A percentile compares a stretch with the other conserved stretches of the same genome.
Conservation (phyloP, 768 basidiomycete species). For the Lactarius psammicola region DNA sequence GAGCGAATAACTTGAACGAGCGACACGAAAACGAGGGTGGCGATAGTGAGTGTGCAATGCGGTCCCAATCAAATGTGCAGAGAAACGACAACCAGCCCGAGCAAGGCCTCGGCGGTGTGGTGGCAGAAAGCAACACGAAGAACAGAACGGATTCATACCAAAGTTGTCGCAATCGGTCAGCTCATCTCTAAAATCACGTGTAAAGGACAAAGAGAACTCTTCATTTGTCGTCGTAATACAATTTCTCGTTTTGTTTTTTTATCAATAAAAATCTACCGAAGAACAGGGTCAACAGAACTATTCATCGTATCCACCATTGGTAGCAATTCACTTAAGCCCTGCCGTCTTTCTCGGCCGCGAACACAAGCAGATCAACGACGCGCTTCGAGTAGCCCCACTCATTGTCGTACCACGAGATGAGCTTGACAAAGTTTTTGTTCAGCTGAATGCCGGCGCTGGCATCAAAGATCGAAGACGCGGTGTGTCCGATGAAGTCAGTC, state of each 20-base stretch:
- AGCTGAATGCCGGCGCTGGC: constrained; percentile 90
- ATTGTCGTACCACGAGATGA: constrained; percentile 94
- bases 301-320: neutral
- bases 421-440: constrained; percentile 92
- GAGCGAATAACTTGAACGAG: constrained; percentile 17
- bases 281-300: neutral
- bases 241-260: neutral
- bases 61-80: constrained; percentile 3
- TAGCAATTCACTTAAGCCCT: constrained; percentile 16
- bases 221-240: constrained; percentile 11
- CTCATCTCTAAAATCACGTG: constrained; percentile 20
- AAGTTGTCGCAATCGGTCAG: neutral
- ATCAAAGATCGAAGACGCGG: constrained; percentile 88
- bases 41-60: constrained; percentile 18
- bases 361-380: constrained; percentile 86
- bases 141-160: constrained; percentile 18
- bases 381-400: constrained; percentile 94
- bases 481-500: constrained; percentile 84
- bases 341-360: constrained; percentile 71
- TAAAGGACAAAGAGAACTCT: neutral
- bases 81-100: constrained; percentile 12
- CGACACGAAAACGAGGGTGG: constrained; percentile 18
- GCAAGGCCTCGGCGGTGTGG: constrained; percentile 17
- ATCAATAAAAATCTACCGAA: constrained; percentile 26
- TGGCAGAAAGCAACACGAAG: constrained; percentile 25